Conservation (phyloP, 2,329 filamentous ascomycete genomes). For the Blastomyces percursus region DNA sequence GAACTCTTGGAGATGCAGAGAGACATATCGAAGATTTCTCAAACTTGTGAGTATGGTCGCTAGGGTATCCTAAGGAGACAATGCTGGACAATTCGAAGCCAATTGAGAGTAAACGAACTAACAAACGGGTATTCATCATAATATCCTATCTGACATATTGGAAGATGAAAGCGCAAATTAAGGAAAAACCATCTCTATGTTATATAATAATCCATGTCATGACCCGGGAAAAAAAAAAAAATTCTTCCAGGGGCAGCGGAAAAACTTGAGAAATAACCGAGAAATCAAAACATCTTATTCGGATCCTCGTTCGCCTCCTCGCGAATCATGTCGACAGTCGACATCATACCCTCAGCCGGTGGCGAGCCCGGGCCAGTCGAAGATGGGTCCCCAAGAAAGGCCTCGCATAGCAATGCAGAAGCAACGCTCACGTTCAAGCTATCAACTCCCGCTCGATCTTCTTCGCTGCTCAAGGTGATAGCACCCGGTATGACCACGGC, state of each 20-base stretch:
- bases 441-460: constrained; percentile 52
- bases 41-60: too few species aligned
- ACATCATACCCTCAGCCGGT: background rate
- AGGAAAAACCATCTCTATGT: too few species aligned
- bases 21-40: too few species aligned
- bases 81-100: too few species aligned
- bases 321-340: constrained; percentile 3
- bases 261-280: background rate
- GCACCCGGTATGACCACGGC: constrained; percentile 52
- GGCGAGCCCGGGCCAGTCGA: background rate
- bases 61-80: too few species aligned
- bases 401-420: constrained; percentile 54
- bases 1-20: too few species aligned
- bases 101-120: too few species aligned
- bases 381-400: constrained; percentile 23
- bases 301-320: constrained; percentile 5
- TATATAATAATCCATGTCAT: too few species aligned
- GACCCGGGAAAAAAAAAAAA: too few species aligned
- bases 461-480: constrained; percentile 26
- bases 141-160: too few species aligned
- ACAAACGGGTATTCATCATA: too few species aligned
- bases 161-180: too few species aligned
- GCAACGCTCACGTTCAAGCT: constrained; percentile 92
- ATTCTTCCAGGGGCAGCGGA: background rate
- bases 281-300: constrained; percentile 4